These are phyloP conservation scores for Salix exigua DNA, from an alignment of 345 rosid genomes.

Conservation along the genomic window DNA sequence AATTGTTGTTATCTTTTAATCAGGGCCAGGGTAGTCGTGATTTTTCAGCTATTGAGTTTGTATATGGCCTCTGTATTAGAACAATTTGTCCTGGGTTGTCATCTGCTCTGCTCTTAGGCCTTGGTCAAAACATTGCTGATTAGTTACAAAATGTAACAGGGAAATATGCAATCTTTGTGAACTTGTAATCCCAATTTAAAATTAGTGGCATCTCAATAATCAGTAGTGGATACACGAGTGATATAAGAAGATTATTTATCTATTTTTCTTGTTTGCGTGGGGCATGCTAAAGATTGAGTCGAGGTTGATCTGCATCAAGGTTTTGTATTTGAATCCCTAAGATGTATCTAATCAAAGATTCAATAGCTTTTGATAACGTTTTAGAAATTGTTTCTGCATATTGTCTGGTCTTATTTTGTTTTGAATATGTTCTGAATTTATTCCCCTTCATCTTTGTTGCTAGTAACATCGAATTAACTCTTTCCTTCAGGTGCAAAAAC, in stretches of 20 bases:
- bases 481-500: conserved; percentile 60
- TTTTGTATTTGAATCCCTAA: neutral
- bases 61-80: neutral
- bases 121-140: neutral
- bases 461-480: neutral
- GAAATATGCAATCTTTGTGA: neutral
- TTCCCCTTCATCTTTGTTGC: neutral
- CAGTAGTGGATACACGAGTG: neutral
- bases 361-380: neutral
- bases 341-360: neutral
- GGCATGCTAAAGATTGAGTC: neutral
- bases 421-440: neutral
- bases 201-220: neutral
- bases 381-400: neutral
- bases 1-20: neutral
- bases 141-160: neutral
- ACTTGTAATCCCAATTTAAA: neutral
- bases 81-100: neutral
- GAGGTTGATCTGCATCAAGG: neutral
- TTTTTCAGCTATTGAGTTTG: neutral
- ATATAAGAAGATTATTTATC: neutral
- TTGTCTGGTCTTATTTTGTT: neutral
- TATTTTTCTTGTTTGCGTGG: neutral
- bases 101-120: neutral
- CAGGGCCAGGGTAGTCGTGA: neutral